Percentiles rank a stretch among this genome's conserved stretches.
Evolutionary conservation across 345 rosid species (phyloP).

Genomic region (Euclidium syriacum): DNA sequence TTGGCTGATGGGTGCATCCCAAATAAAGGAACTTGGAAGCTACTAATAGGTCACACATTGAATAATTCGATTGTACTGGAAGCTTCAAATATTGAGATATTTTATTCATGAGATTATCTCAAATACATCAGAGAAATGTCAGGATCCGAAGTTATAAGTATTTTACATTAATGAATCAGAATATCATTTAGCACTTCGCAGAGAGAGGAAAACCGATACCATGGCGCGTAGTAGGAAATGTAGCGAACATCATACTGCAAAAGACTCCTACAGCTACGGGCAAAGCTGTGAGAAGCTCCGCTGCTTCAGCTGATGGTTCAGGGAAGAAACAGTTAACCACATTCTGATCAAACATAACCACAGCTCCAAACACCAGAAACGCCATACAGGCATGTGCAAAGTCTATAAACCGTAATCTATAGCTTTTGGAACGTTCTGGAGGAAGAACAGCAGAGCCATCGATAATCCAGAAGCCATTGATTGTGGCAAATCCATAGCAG

Average conservation of each 20-base stretch:
- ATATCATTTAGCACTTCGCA: background rate
- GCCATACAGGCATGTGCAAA: slow-evolving; percentile 72
- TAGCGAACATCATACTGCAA: slow-evolving; percentile 68
- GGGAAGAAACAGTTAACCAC: slow-evolving; percentile 71
- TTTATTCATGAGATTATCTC: background rate
- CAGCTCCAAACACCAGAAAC: slow-evolving; percentile 62
- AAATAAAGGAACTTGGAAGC: slow-evolving; percentile 48
- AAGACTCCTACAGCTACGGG: slow-evolving; percentile 72
- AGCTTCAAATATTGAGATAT: slow-evolving; percentile 18
- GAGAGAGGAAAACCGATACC: slow-evolving; percentile 74
- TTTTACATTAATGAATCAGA: background rate
- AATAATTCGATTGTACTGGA: slow-evolving; percentile 29
- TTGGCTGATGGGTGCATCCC: slow-evolving; percentile 62
- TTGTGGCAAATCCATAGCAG: slow-evolving; percentile 68
- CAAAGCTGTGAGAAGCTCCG: slow-evolving; percentile 60
- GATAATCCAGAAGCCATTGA: slow-evolving; percentile 61
- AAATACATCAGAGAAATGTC: slow-evolving; percentile 5
- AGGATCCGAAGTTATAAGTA: background rate
- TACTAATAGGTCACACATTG: slow-evolving; percentile 41
- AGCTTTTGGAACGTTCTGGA: slow-evolving; percentile 44
- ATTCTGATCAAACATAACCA: slow-evolving; percentile 65
- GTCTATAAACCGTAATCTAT: slow-evolving; percentile 55
- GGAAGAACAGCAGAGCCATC: slow-evolving; percentile 59
- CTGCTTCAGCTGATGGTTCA: slow-evolving; percentile 47
- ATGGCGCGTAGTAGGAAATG: slow-evolving; percentile 77